Evolutionary conservation across 2,329 filamentous ascomycete genomes (phyloP).

Genomic region (Acephala macrosclerotiorum): DNA sequence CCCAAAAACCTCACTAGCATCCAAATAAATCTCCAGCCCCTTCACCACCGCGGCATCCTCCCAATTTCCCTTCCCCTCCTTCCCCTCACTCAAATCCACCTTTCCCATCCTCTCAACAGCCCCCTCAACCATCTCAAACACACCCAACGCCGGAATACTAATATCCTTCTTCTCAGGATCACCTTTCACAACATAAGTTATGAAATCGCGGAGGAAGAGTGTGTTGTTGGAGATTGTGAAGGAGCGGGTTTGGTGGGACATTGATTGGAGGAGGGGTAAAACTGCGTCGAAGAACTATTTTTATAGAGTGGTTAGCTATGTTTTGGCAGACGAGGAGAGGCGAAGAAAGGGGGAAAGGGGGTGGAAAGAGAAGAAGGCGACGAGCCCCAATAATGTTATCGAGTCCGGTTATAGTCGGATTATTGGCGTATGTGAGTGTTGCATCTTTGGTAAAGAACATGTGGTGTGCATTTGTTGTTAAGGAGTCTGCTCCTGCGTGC

Average conservation of each 20-base stretch:
- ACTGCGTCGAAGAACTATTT: conserved; percentile 20
- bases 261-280: conserved; percentile 22
- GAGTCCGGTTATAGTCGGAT: conserved; percentile 9
- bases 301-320: too few species aligned
- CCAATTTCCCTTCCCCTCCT: not conserved
- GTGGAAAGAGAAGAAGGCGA: not conserved
- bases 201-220: conserved; percentile 23
- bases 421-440: conserved; percentile 21
- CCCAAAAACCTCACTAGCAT: conserved; percentile 24
- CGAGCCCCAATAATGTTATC: conserved; percentile 14
- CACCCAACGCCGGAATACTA: conserved; percentile 24
- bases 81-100: conserved; percentile 9
- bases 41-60: conserved; percentile 14
- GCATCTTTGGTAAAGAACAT: conserved; percentile 26
- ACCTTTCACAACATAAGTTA: conserved; percentile 29
- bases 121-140: conserved; percentile 17
- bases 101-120: conserved; percentile 12
- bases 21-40: conserved; percentile 23
- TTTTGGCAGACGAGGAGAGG: too few species aligned
- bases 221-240: conserved; percentile 7
- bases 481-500: conserved; percentile 14
- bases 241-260: conserved; percentile 25
- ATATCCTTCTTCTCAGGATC: conserved; percentile 28
- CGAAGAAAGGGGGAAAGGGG: not conserved
- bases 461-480: conserved; percentile 18